Evolutionary conservation across 495 filamentous ascomycete species (phyloP).

Genomic region (Coniosporium apollinis): DNA sequence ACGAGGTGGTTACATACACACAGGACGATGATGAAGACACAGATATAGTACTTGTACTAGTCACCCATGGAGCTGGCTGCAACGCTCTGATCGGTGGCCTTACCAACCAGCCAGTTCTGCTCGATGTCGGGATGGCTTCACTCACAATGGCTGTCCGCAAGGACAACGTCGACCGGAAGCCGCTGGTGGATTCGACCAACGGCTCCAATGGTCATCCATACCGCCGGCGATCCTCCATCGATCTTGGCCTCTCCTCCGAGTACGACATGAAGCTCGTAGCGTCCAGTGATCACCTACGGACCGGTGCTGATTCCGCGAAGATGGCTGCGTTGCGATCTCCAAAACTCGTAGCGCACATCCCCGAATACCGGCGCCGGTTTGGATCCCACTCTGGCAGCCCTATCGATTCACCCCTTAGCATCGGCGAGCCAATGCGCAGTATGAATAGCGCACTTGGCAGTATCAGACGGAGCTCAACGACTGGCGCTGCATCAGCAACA

Average conservation of each 20-base stretch:
- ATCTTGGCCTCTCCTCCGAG: slow-evolving; percentile 32
- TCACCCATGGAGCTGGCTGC: slow-evolving; percentile 95
- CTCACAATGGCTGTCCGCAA: slow-evolving; percentile 77
- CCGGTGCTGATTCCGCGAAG: slow-evolving; percentile 23
- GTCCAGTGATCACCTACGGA: slow-evolving; percentile 64
- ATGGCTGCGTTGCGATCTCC: slow-evolving; percentile 9
- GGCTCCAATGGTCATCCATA: slow-evolving; percentile 3
- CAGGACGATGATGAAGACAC: slow-evolving; percentile 35
- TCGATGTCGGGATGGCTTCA: slow-evolving; percentile 79
- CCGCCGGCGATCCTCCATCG: slow-evolving; percentile 17
- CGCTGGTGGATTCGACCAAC: slow-evolving; percentile 4
- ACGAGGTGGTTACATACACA: slow-evolving; percentile 12
- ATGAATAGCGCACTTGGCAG: slow-evolving; percentile 17
- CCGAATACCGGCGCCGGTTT: slow-evolving; percentile 8
- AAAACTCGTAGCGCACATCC: slow-evolving; percentile 1
- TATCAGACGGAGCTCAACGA: slow-evolving; percentile 17
- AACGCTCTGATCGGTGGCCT: slow-evolving; percentile 89
- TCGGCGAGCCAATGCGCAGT: slow-evolving; percentile 6
- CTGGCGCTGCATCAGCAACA: background rate
- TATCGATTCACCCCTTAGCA: slow-evolving; percentile 5
- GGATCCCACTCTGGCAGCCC: slow-evolving; percentile 3
- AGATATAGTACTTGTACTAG: slow-evolving; percentile 72
- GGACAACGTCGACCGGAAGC: slow-evolving; percentile 13
- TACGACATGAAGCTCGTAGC: slow-evolving; percentile 66
- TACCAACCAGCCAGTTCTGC: slow-evolving; percentile 70